Base-by-base conservation (phyloP, 108 stramenopile genomes). In the Halocafeteria seosinensis region DNA sequence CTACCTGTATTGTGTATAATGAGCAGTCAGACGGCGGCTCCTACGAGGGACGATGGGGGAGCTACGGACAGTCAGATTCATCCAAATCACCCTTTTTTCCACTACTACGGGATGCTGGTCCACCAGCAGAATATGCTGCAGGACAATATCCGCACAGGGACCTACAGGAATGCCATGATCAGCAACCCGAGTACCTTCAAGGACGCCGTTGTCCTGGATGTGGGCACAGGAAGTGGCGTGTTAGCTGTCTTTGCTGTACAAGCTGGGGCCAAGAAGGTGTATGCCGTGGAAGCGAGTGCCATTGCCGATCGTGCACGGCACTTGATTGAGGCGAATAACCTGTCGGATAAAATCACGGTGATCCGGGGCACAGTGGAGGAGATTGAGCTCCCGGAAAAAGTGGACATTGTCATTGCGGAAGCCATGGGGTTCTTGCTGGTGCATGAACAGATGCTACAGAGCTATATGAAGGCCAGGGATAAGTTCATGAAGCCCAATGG, bases 401-500 rank as follows among this genome's bases (percentile, higher is more conserved):
- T 82, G 11, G 83, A 84, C 60, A 65, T 84, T 17, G 77, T 84
- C 50, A 62, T 84, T 63, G 78, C 79, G 8, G 83, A 84, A 73
- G 81, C 83, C 33, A 80, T 84, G 34, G 83, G 83, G 33, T 82
- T 84, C 38, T 35, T 82, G 27, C 73, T 84, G 34, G 79, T 83
- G 50, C 83, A 84, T 66, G 83, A 84, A 50, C 73, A 80, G 24
- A 84, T 84, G 83, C 57, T 84, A 2, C 80, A 84, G 76, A 63
- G 55, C 28, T 84, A 78, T 65, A 50, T 84, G 0, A 24, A 35
- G 17, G 83, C 76, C 8, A 65, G 83, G 17, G 72, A 80, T 17
- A 58, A 69, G 21, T 84, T 79, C 50, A 53, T 84, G 23, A 74
- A 75, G 42, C 76, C 71, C 0, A 78, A 72, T 12, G 81, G 80